These are phyloP conservation scores for Saccharomyces hybrid DNA, from an alignment of 1,139 yeast genomes.

Conservation along the genomic window DNA sequence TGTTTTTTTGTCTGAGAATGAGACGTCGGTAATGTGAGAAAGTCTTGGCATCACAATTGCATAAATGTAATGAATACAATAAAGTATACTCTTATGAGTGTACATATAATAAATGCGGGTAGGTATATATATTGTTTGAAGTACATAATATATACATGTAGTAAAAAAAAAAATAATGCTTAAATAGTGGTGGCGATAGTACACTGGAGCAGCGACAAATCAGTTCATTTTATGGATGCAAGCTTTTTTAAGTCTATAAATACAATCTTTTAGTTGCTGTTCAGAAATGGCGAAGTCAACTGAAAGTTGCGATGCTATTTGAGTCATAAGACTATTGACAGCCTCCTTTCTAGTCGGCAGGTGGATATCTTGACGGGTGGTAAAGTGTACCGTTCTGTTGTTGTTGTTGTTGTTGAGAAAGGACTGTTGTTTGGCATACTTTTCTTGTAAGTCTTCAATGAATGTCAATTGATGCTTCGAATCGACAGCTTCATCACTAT, in stretches of 20 bases:
- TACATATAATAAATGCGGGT: too few species aligned
- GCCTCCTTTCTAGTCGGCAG: not conserved
- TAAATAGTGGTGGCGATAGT: not conserved
- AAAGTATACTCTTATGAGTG: too few species aligned
- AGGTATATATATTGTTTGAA: too few species aligned
- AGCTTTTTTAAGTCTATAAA: constrained; percentile 7
- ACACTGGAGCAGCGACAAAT: not conserved
- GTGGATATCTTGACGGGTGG: not conserved
- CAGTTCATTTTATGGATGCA: constrained; percentile 3
- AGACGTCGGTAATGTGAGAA: too few species aligned
- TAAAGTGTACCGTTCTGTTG: not conserved
- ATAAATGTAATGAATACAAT: too few species aligned
- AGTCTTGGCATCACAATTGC: too few species aligned
- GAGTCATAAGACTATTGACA: not conserved
- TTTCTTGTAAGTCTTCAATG: constrained; percentile 22
- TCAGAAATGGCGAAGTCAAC: not conserved
- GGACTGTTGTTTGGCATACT: constrained; percentile 8
- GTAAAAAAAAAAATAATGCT: too few species aligned
- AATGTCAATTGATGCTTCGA: constrained; percentile 6
- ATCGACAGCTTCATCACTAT: not conserved
- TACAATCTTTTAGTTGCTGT: not conserved
- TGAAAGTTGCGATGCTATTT: not conserved
- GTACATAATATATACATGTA: too few species aligned
- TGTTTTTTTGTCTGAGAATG: too few species aligned
- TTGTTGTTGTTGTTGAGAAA: not conserved